These are phyloP conservation scores for Ananas comosus DNA, from an alignment of 176 grass and related monocot species.

Conservation along the genomic window DNA sequence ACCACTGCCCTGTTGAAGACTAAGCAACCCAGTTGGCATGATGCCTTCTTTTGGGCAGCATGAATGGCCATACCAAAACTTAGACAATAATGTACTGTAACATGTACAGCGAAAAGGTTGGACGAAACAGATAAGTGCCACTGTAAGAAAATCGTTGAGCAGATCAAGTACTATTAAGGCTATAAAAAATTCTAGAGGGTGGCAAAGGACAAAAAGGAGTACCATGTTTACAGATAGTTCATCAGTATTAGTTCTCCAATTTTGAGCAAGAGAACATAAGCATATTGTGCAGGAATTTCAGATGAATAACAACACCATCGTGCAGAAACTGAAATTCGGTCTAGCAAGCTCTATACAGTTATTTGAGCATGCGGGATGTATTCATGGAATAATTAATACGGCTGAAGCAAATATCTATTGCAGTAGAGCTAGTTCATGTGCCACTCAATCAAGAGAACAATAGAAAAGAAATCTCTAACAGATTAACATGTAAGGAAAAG, in stretches of 20 bases:
- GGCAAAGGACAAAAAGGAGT: background rate
- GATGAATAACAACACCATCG: background rate
- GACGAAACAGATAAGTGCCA: too few species aligned
- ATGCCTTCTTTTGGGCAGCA: too few species aligned
- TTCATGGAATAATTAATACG: background rate
- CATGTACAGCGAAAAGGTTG: too few species aligned
- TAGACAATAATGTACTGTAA: too few species aligned
- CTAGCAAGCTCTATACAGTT: too few species aligned
- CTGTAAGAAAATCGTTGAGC: too few species aligned
- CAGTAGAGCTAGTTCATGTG: background rate
- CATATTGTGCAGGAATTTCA: background rate
- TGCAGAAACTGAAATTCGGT: too few species aligned
- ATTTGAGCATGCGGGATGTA: background rate
- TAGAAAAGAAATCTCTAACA: background rate
- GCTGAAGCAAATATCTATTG: background rate
- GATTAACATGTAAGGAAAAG: background rate
- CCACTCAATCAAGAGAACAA: background rate
- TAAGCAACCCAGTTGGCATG: too few species aligned
- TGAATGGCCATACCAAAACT: too few species aligned
- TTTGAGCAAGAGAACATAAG: background rate
- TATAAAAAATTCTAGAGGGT: too few species aligned
- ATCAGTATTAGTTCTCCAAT: background rate
- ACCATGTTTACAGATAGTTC: background rate
- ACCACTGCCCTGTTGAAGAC: too few species aligned
- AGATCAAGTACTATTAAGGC: too few species aligned